Base-by-base conservation (phyloP, 345 rosid genomes). In the Pistacia atlantica region DNA sequence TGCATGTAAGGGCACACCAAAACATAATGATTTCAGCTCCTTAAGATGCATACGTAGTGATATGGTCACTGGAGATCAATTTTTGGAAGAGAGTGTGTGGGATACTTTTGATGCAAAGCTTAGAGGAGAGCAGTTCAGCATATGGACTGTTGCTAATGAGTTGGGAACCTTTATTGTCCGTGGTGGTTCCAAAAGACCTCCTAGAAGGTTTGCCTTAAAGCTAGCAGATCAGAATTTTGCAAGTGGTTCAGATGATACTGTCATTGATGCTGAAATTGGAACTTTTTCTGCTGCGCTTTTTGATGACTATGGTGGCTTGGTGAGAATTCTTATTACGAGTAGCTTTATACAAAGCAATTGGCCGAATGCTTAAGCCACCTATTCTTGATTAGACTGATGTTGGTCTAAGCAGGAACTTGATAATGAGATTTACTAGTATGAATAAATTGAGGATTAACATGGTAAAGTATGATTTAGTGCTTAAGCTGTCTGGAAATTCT, bases 271-370 rank as follows among this genome's bases (percentile, higher is more conserved):
- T 8, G 89, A 91, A 77, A 84, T 96, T 49, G 76, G 88, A 81
- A 92, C 97, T 8, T 91, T 96, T 69, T 96, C 99, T 75, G 92
- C 88, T 25, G 92, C 98, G 18, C 89, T 96, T 80, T 93, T 92
- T 86, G 99, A 96, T 81, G 99, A 96, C 82, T 96, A 89, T 74
- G 93, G 97, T 82, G 99, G 99, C 76, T 83, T 96, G 99, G 99
- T 96, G 73, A 85, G 94, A 78, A 75, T 59, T 66, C 80, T 62
- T 69, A 31, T 59, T n/a, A 6, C 22, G 1, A 22, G 45, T 38
- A 4, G 57, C 33, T 46, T 71, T 49, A 42, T 38, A 42, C 79
- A 65, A 46, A 42, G 70, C 59, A 73, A 52, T 25, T 35, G 42
- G 14, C 33, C 20, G 37, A 11, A 46, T 14, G 60, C 54, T 58